Base-by-base conservation (phyloP, 169 alveolate species). In the Cryptosporidium andersoni region DNA sequence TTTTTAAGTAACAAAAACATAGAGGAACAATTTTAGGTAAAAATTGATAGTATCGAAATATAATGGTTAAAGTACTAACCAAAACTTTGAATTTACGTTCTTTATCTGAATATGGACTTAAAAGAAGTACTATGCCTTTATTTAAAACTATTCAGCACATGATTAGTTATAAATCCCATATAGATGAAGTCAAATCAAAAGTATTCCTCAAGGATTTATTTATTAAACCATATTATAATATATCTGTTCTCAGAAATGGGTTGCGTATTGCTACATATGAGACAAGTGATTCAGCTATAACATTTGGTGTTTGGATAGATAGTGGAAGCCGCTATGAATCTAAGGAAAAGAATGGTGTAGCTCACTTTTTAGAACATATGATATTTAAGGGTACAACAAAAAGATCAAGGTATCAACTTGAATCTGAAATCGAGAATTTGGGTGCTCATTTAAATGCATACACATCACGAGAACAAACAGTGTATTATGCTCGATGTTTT, bases 391-490 rank as follows among this genome's bases (percentile, higher is more conserved):
- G 99, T 34, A 95, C 99, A 3, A 89, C 89, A 53, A 95, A 92
- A 64, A 90, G 99, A 52, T 80, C 94, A 16, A 91, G 98, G 82
- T 80, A 88, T 8, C 94, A 95, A 80, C 89, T 97, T 65, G 99
- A 97, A 91, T 91, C 90, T 53, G 98, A 96, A 81, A 96, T 96
- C 16, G 99, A 97, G 81, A 94, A 95, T 80, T 89, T 95, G 91
- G 99, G 99, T 11, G 99, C 98, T 12, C 95, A 96, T 64, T 89
- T 97, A 12, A 97, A 97, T 90, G 99, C 99, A 8, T 97, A 96
- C 88, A 97, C 99, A 12, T 95, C 99, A 25, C 91, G 99, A 82
- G 99, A 97, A 66, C 98, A 95, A 88, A 97, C 99, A 0, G 96
- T 96, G 85, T 97, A 91, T 66, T 91, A 95, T 55, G 94, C 95